These are phyloP conservation scores for Sarocladium strictum DNA, from an alignment of 2,329 filamentous ascomycete genomes.

Conservation along the genomic window DNA sequence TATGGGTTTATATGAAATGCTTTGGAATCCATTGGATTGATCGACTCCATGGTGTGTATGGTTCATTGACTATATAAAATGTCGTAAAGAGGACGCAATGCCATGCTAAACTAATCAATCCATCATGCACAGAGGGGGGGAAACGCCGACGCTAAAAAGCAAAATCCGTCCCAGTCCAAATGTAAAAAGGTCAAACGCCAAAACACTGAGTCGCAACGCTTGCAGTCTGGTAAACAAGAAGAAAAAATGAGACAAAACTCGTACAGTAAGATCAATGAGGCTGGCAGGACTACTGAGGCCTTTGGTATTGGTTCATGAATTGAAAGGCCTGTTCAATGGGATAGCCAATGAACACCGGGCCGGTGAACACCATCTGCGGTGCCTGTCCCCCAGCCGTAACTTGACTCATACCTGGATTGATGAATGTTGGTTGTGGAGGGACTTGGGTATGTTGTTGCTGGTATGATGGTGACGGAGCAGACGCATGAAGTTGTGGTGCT, in stretches of 20 bases:
- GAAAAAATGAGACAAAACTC: constrained; percentile 11
- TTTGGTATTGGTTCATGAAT: constrained; percentile 58
- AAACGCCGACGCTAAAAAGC: neutral
- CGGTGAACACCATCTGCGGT: constrained; percentile 83
- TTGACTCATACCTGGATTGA: constrained; percentile 37
- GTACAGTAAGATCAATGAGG: constrained; percentile 9
- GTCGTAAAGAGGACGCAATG: neutral
- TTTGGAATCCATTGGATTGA: too few species aligned
- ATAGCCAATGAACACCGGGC: constrained; percentile 91
- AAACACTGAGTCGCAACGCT: constrained; percentile 8
- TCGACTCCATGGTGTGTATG: too few species aligned
- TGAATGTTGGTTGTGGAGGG: constrained; percentile 42
- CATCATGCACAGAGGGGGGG: too few species aligned
- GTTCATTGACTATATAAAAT: neutral
- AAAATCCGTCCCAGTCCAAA: neutral
- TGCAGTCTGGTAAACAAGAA: constrained; percentile 10
- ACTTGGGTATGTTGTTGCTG: constrained; percentile 13
- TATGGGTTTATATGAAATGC: too few species aligned
- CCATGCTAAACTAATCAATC: too few species aligned
- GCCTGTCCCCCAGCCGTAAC: constrained; percentile 17
- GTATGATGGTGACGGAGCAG: constrained; percentile 18
- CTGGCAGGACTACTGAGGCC: constrained; percentile 16
- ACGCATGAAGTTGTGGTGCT: constrained; percentile 2
- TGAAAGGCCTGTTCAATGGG: constrained; percentile 74
- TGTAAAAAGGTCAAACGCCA: neutral